phyloP scores from a whole-genome alignment of 1,284 basidiomycete species.

The Rhodotorula sp. region DNA sequence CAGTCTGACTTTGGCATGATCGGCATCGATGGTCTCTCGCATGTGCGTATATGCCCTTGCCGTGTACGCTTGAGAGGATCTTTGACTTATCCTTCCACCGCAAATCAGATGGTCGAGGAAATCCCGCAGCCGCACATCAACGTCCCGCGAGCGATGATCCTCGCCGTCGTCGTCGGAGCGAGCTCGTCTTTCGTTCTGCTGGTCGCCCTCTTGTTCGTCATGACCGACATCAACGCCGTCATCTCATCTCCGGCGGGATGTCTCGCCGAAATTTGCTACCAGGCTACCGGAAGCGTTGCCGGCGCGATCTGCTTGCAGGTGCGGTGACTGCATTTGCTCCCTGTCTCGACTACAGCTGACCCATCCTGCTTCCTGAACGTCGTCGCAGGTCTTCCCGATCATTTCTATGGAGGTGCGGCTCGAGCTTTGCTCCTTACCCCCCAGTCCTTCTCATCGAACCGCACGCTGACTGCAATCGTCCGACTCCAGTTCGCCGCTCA shows the following conservation, averaged over 20 bases:
- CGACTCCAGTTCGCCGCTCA: constrained; percentile 26
- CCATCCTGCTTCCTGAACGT: neutral
- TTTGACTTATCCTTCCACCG: no score
- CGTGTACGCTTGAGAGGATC: no score
- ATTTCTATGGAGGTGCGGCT: constrained; percentile 43
- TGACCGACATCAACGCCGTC: constrained; percentile 60
- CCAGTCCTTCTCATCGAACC: neutral
- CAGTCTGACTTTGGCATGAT: constrained; percentile 52
- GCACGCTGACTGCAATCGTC: neutral
- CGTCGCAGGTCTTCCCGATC: constrained; percentile 49
- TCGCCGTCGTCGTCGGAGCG: constrained; percentile 64
- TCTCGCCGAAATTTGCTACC: constrained; percentile 64
- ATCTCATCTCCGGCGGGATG: constrained; percentile 61
- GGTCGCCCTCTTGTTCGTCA: constrained; percentile 64
- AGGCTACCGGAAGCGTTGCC: constrained; percentile 57
- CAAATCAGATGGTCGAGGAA: constrained; percentile 63
- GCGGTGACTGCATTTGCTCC: neutral
- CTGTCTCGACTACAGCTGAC: neutral
- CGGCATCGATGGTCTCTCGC: constrained; percentile 47
- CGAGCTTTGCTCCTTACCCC: constrained; percentile 31
- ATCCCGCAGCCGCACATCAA: constrained; percentile 60
- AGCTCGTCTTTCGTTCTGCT: constrained; percentile 62
- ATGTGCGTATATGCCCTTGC: constrained; percentile 33
- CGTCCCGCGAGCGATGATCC: constrained; percentile 61
- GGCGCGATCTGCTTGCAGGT: constrained; percentile 60